Conservation (phyloP, 495 filamentous ascomycete genomes). For the Aspergillus bridgeri region DNA sequence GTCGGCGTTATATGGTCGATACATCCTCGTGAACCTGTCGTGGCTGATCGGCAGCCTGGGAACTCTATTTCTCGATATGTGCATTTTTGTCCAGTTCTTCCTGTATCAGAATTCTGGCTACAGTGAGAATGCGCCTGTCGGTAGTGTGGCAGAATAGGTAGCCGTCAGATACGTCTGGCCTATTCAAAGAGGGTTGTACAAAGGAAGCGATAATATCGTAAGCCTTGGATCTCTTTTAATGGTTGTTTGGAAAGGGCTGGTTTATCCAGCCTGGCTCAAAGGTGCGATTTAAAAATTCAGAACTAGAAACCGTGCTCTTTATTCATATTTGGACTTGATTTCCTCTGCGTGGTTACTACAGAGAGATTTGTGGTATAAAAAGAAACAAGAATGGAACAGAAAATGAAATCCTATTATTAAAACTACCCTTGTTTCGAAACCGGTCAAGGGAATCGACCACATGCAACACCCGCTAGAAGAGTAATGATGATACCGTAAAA, state of each 20-base stretch:
- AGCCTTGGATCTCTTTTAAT: background rate
- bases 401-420: background rate
- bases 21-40: conserved; percentile 80
- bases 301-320: background rate
- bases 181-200: background rate
- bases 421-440: background rate
- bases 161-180: background rate
- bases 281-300: background rate
- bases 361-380: background rate
- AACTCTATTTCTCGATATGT: conserved; percentile 76
- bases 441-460: background rate
- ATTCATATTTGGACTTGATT: background rate
- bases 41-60: conserved; percentile 91
- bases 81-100: conserved; percentile 91
- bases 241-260: background rate
- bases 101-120: conserved; percentile 53
- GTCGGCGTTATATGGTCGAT: conserved; percentile 60
- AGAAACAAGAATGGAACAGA: background rate
- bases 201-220: background rate
- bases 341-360: background rate
- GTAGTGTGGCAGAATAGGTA: background rate
- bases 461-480: background rate
- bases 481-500: background rate
- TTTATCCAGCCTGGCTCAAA: background rate
- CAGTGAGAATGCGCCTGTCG: background rate